phyloP scores from a whole-genome alignment of 352 stramenopile species.

The Pythium coloratum region DNA sequence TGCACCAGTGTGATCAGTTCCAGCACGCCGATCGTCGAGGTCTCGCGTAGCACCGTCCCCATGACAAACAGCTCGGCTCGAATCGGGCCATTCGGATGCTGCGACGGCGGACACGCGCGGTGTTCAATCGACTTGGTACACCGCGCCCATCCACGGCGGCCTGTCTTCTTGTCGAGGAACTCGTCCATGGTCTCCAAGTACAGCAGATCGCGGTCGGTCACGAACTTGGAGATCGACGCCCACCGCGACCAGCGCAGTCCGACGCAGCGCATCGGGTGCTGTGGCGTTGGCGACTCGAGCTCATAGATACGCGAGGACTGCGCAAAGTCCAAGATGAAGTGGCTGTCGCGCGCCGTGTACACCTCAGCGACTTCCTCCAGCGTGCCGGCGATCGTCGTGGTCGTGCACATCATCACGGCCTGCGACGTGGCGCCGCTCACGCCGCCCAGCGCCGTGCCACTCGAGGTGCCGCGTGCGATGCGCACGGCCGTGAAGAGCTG shows the following conservation, averaged over 20 bases:
- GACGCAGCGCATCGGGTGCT: slow-evolving; percentile 43
- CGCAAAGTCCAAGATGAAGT: slow-evolving; percentile 51
- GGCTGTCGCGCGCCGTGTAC: slow-evolving; percentile 44
- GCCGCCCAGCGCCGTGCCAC: slow-evolving; percentile 35
- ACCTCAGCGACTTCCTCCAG: slow-evolving; percentile 65
- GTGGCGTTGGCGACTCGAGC: slow-evolving; percentile 42
- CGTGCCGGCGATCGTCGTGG: slow-evolving; percentile 45
- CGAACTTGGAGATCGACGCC: slow-evolving; percentile 50
- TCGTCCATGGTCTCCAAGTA: slow-evolving; percentile 70
- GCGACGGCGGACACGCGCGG: slow-evolving; percentile 52
- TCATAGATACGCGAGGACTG: slow-evolving; percentile 54
- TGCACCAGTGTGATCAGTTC: slow-evolving; percentile 62
- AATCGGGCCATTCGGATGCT: slow-evolving; percentile 52
- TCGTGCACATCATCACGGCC: slow-evolving; percentile 65
- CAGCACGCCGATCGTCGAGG: slow-evolving; percentile 47
- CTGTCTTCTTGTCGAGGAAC: slow-evolving; percentile 59
- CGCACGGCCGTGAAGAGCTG: slow-evolving; percentile 29
- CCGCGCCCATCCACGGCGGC: slow-evolving; percentile 62
- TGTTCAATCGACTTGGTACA: slow-evolving; percentile 69
- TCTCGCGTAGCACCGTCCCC: slow-evolving; percentile 64
- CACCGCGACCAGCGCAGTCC: slow-evolving; percentile 62
- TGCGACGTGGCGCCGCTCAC: slow-evolving; percentile 33
- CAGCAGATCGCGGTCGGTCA: slow-evolving; percentile 54
- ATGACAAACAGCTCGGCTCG: slow-evolving; percentile 56
- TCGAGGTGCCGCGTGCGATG: slow-evolving; percentile 29